Conservation (phyloP, 176 grass and related monocot genomes). For the Cymbopogon citratus region DNA sequence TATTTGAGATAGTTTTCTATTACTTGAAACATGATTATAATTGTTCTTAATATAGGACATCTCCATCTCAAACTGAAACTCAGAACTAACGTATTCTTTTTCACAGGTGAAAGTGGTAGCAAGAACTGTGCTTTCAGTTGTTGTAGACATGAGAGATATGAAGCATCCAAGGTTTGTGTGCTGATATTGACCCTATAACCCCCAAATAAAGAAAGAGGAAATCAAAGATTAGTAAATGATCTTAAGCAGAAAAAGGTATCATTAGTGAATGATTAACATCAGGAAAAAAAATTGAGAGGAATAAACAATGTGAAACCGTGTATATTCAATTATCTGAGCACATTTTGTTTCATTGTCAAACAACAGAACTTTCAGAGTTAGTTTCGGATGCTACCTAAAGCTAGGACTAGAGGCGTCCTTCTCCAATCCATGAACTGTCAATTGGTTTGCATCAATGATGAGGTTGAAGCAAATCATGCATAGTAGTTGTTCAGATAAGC, state of each 20-base stretch:
- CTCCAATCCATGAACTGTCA: constrained; percentile 39
- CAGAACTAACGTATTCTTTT: not conserved
- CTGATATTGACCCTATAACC: constrained; percentile 39
- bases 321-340: not conserved
- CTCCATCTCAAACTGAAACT: not conserved
- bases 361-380: constrained; percentile 17
- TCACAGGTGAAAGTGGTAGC: not conserved
- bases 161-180: not conserved
- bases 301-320: constrained; percentile 17
- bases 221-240: constrained; percentile 14
- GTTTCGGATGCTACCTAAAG: constrained; percentile 47
- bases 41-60: not conserved
- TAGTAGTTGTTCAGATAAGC: constrained; percentile 43
- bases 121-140: not conserved
- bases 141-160: not conserved
- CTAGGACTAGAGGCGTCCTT: constrained; percentile 40
- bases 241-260: constrained; percentile 14
- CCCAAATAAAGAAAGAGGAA: constrained; percentile 16
- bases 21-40: not conserved
- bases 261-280: constrained; percentile 14
- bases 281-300: constrained; percentile 14
- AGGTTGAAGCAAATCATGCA: constrained; percentile 39
- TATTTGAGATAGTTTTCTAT: constrained; percentile 6
- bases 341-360: constrained; percentile 32
- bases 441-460: constrained; percentile 37